Conservation (phyloP, 176 grass and related monocot genomes). For the Zea mays region DNA sequence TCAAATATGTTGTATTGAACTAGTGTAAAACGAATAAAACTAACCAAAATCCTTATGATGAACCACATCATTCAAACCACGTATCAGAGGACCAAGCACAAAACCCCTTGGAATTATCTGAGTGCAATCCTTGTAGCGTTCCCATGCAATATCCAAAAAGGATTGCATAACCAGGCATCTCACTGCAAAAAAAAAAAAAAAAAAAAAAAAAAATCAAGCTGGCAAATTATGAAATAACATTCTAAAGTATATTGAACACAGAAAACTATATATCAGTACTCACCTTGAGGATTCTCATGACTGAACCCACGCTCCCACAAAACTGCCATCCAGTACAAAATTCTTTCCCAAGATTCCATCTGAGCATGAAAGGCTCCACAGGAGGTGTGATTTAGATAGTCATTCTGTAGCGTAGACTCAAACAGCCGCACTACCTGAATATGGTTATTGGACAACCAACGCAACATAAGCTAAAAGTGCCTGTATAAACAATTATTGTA, state of each 20-base stretch:
- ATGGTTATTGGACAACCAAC: conserved; percentile 6
- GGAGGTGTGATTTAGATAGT: conserved; percentile 26
- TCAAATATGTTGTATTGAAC: neutral
- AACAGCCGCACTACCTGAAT: conserved; percentile 71
- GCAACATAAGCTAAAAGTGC: too few species aligned
- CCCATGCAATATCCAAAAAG: conserved; percentile 77
- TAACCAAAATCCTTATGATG: conserved; percentile 96
- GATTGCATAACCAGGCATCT: conserved; percentile 83
- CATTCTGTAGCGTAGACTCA: conserved; percentile 54
- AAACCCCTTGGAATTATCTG: conserved; percentile 44
- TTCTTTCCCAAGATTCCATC: conserved; percentile 66
- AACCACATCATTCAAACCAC: conserved; percentile 67
- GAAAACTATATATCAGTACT: conserved; percentile 9
- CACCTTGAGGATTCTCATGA: conserved; percentile 90
- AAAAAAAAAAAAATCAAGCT: conserved; percentile 41
- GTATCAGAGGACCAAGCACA: conserved; percentile 33
- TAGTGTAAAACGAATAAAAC: conserved; percentile 47
- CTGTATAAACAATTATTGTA: too few species aligned
- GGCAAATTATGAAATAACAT: conserved; percentile 5
- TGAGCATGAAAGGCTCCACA: conserved; percentile 53
- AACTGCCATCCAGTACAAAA: conserved; percentile 76
- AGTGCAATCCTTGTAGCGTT: conserved; percentile 35
- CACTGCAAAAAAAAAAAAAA: conserved; percentile 47
- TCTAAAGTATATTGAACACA: conserved; percentile 17
- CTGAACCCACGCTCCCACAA: conserved; percentile 86